Evolutionary conservation across 148 eudicot genomes (phyloP).

Genomic region (Rhododendron griersonianum): DNA sequence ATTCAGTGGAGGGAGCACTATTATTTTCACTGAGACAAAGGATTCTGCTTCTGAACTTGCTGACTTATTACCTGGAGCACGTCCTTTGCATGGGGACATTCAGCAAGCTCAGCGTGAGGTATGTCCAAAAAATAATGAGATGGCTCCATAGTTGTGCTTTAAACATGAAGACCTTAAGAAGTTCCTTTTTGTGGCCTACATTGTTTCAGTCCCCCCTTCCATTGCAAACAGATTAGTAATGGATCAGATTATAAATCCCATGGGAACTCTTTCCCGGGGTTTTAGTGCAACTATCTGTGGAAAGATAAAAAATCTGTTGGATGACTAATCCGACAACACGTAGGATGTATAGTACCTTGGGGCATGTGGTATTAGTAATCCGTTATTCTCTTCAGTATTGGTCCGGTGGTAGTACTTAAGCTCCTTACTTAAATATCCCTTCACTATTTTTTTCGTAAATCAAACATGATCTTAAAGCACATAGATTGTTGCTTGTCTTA

Average conservation of each 20-base stretch:
- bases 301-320: background rate
- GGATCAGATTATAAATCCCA: background rate
- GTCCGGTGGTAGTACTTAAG: background rate
- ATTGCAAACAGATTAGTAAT: background rate
- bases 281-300: background rate
- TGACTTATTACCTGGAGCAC: slow-evolving; percentile 73
- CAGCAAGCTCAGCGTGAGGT: slow-evolving; percentile 93
- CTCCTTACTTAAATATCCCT: background rate
- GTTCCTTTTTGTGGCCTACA: background rate
- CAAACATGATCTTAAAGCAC: background rate
- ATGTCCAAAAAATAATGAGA: background rate
- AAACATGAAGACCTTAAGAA: background rate
- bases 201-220: background rate
- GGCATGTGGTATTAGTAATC: background rate
- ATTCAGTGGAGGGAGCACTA: slow-evolving; percentile 79
- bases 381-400: background rate
- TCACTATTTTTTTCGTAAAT: background rate
- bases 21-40: slow-evolving; percentile 84
- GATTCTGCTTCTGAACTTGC: slow-evolving; percentile 72
- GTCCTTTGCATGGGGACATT: slow-evolving; percentile 91
- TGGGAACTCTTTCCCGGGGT: background rate
- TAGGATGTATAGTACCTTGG: background rate
- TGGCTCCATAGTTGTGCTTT: background rate
- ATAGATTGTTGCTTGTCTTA: background rate
- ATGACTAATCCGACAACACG: background rate